Evolutionary conservation across 768 basidiomycete genomes (phyloP), one percentile per base, ranked within the genome.

Genomic region (Mycena floridula): DNA sequence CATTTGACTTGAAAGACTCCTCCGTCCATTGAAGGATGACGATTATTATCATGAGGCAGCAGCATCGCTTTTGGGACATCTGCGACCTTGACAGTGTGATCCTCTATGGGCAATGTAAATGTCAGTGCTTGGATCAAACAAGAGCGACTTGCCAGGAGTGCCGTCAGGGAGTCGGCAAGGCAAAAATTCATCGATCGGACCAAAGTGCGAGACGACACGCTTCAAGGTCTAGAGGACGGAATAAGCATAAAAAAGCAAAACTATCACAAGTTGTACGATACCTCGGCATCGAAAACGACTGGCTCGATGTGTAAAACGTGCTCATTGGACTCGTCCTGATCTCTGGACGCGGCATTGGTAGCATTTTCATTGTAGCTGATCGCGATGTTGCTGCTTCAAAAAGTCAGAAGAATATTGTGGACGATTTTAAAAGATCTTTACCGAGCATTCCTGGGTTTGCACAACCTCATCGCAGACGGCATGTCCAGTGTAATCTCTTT

Each of bases 1-100:
- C 85, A 91, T 56, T 89, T 91, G 30, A 89, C 70, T 54, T 85
- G 84, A 79, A 84, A 89, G 47, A 82, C 81, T 4, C 69, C 61
- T 1, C 53, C 49, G 42, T 80, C 76, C 85, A 87, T 89, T 9
- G 54, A 53, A 5, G 70, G 35, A 25, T 69, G 69, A 32, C 81
- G 79, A 22, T 73, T 72, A 3, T 65, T 70, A 53, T 80, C 63
- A 52, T 89, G 87, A 3, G 82, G 81, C 32, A 51, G 52, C 7
- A 79, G 76, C 49, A 57, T 51, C 1, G 25, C 23, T 15, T 32
- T 30, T n/a, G 25, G 27, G 6, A 37, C 24, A 18, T 45, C 35
- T 15, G 32, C 7, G 32, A 18, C 15, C 13, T 35, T 18, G 32
- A 18, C n/a, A n/a, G n/a, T n/a, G n/a, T n/a, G n/a, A n/a, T n/a